Percentiles rank a stretch among this genome's conserved stretches.
Evolutionary conservation across 2,329 filamentous ascomycete species (phyloP).

Genomic region (Metarhizium album): DNA sequence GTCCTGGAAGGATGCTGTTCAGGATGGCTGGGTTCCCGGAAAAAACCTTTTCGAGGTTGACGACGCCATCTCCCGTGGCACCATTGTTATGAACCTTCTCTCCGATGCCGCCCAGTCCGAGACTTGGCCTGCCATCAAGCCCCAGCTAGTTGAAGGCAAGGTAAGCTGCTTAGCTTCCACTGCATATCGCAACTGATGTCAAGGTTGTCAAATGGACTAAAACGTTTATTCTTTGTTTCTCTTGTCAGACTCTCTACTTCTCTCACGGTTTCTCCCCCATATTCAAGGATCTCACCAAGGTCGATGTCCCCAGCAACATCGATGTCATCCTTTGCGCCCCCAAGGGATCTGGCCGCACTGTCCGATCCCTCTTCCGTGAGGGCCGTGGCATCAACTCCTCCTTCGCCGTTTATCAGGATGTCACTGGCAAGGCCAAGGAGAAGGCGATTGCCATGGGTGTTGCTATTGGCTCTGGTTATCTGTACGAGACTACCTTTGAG

Average conservation of each 20-base stretch:
- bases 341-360: conserved; percentile 97
- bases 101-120: conserved; percentile 95
- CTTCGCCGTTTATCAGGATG: conserved; percentile 95
- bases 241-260: conserved; percentile 87
- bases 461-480: conserved; percentile 93
- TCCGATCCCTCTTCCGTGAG: conserved; percentile 97
- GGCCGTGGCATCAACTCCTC: conserved; percentile 99
- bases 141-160: conserved; percentile 97
- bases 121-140: conserved; percentile 98
- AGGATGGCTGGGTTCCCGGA: conserved; percentile 96
- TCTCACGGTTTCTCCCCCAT: conserved; percentile 99
- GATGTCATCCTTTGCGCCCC: conserved; percentile 99
- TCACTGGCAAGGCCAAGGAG: conserved; percentile 96
- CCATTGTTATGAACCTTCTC: conserved; percentile 98
- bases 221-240: conserved; percentile 2
- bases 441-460: conserved; percentile 95
- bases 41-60: conserved; percentile 99
- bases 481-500: conserved; percentile 99
- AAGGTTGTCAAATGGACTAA: not conserved
- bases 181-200: too few species aligned
- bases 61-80: conserved; percentile 86
- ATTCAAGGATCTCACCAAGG: conserved; percentile 99
- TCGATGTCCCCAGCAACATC: conserved; percentile 89
- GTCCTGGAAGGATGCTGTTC: conserved; percentile 94
- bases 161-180: conserved; percentile 35